These are phyloP conservation scores for Fragaria ananassa DNA, from an alignment of 306 rosid species.

Conservation along the genomic window DNA sequence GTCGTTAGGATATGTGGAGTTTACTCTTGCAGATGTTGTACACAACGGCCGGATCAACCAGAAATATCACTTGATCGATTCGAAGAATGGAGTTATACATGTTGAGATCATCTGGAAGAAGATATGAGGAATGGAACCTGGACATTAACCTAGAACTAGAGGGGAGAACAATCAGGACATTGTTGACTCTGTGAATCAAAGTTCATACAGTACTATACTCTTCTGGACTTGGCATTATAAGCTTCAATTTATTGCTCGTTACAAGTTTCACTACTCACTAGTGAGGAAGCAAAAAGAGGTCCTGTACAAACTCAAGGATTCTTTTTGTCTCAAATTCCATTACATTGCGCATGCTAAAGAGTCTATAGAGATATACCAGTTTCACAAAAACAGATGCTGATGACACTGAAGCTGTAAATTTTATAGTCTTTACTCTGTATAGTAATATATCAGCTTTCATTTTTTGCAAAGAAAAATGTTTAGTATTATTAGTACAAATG, in stretches of 20 bases:
- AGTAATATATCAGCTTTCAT: not conserved
- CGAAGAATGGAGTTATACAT: slow-evolving; percentile 72
- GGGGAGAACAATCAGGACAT: not conserved
- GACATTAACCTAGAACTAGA: not conserved
- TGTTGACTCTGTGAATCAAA: not conserved
- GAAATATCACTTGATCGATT: slow-evolving; percentile 69
- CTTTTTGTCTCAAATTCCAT: not conserved
- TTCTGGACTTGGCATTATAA: not conserved
- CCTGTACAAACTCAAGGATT: not conserved
- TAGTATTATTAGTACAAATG: not conserved
- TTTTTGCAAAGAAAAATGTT: not conserved
- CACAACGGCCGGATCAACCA: slow-evolving; percentile 73
- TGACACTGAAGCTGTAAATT: not conserved
- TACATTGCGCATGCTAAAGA: not conserved
- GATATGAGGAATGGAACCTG: slow-evolving; percentile 27
- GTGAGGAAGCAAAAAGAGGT: not conserved
- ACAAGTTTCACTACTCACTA: not conserved
- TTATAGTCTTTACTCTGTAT: not conserved
- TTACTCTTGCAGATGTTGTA: slow-evolving; percentile 68
- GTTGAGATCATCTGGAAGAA: slow-evolving; percentile 65
- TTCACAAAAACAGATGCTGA: not conserved
- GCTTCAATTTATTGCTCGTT: not conserved
- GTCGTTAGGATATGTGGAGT: slow-evolving; percentile 73
- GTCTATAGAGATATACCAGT: not conserved
- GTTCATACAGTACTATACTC: not conserved